Base-by-base conservation (phyloP, 1,139 yeast species). In the Pichia kudriavzevii region DNA sequence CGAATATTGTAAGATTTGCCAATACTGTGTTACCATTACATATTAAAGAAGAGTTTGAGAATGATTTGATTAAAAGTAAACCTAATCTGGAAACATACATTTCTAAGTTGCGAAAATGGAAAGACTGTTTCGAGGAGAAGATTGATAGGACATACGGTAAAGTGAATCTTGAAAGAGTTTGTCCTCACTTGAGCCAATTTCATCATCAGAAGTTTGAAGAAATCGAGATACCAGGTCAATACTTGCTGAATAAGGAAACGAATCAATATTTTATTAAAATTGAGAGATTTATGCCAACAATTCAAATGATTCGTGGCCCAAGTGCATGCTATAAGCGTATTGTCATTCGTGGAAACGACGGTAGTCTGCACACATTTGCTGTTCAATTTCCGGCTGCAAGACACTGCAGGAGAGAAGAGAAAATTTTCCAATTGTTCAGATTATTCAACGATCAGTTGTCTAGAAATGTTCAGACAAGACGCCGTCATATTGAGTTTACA, bases 161-260 rank as follows among this genome's bases (percentile, higher is more conserved):
- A 50, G 75, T 83, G 31, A 82, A 87, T 48, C 64, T 93, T 48
- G 98, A 93, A 58, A 79, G 87, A 40, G 68, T 91, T 45, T 87
- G 96, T 53, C 96, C 97, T 19, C 97, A 88, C 49, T 67, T 93
- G 56, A 82, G 94, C 57, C 96, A 88, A 56, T 91, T 93, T 73
- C 98, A 93, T 56, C 95, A 91, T 56, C 98, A 91, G 57, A 88
- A 87, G 61, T 93, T 91, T 56, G 99, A 93, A 58, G 97, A 93
- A 36, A 85, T 93, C 42, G 98, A 93, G 57, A 79, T 93, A 39
- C 98, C 98, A 1, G 98, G 99, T 1, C 99, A 93, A 55, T 91
- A 91, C 53, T 66, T 88, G 50, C 61, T 79, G 58, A 79, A 81
- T 56, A 81, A 79, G 54, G 97, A 88, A 50, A 53, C 46, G 31